These are phyloP conservation scores for Hanseniaspora lindneri DNA, from an alignment of 805 yeast species.

Conservation along the genomic window DNA sequence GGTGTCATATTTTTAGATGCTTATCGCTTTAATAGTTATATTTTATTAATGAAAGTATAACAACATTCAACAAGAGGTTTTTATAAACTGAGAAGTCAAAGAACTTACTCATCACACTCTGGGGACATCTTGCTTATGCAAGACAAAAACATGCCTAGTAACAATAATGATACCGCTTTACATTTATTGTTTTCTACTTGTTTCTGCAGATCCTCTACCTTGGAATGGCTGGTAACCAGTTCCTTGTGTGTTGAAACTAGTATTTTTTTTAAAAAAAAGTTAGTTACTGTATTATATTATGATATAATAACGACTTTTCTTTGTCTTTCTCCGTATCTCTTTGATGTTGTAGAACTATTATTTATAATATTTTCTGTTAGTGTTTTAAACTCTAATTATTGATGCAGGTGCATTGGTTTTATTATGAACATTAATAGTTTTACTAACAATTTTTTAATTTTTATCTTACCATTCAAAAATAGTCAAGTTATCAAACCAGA, in stretches of 20 bases:
- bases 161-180: background rate
- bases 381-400: background rate
- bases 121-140: slow-evolving; percentile 8
- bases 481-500: slow-evolving; percentile 54
- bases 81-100: slow-evolving; percentile 3
- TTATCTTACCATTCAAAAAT: slow-evolving; percentile 17
- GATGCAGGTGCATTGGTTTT: slow-evolving; percentile 11
- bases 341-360: background rate
- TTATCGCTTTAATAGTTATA: background rate
- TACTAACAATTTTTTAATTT: slow-evolving; percentile 3
- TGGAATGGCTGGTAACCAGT: slow-evolving; percentile 34
- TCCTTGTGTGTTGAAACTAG: slow-evolving; percentile 29
- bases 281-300: background rate
- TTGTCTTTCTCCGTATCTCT: background rate
- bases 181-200: slow-evolving; percentile 19
- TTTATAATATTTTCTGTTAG: background rate
- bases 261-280: background rate
- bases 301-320: background rate
- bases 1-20: too few species aligned
- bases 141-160: slow-evolving; percentile 11
- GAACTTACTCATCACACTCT: slow-evolving; percentile 16
- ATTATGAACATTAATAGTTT: slow-evolving; percentile 9
- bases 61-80: slow-evolving; percentile 16
- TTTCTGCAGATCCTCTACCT: slow-evolving; percentile 30
- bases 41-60: slow-evolving; percentile 1